Conservation (phyloP, 225 moss, liverwort and hornwort genomes). For the Pleurozium schreberi region DNA sequence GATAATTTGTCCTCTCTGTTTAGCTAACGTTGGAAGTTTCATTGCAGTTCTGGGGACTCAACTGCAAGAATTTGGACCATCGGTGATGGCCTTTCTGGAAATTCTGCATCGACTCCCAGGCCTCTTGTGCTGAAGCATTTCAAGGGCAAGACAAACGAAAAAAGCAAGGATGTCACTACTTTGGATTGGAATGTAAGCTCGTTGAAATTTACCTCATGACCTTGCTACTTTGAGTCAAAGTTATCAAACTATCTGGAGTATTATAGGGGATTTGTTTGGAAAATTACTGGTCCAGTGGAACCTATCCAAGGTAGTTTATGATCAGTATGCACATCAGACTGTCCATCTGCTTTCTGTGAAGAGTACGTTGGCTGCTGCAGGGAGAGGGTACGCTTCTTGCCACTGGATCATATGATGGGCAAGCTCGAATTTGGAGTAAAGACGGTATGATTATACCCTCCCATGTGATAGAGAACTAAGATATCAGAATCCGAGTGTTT, state of each 20-base stretch:
- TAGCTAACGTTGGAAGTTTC: neutral
- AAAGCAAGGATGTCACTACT: slow-evolving; percentile 98
- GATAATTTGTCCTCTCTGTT: neutral
- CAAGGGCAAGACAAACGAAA: slow-evolving; percentile 98
- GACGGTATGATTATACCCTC: slow-evolving; percentile 50
- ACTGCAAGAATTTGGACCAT: slow-evolving; percentile 97
- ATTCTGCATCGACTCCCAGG: slow-evolving; percentile 55
- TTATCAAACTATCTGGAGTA: neutral
- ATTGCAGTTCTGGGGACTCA: slow-evolving; percentile 83
- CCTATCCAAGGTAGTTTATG: neutral
- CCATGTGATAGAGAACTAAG: neutral
- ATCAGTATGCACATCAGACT: neutral
- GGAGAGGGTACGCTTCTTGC: slow-evolving; percentile 89
- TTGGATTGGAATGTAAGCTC: slow-evolving; percentile 96
- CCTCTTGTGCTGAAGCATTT: slow-evolving; percentile 97
- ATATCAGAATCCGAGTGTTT: neutral
- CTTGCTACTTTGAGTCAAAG: neutral
- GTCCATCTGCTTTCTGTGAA: neutral
- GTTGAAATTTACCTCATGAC: neutral
- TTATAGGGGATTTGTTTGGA: neutral
- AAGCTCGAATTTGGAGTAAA: slow-evolving; percentile 99
- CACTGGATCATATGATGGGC: slow-evolving; percentile 98
- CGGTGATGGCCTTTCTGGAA: slow-evolving; percentile 73
- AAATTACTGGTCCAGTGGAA: neutral
- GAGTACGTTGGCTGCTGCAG: slow-evolving; percentile 23